Evolutionary conservation across 139 green algal genomes (phyloP), one percentile per base, ranked within the genome.

Genomic region (Tetradesmus lagerheimii): DNA sequence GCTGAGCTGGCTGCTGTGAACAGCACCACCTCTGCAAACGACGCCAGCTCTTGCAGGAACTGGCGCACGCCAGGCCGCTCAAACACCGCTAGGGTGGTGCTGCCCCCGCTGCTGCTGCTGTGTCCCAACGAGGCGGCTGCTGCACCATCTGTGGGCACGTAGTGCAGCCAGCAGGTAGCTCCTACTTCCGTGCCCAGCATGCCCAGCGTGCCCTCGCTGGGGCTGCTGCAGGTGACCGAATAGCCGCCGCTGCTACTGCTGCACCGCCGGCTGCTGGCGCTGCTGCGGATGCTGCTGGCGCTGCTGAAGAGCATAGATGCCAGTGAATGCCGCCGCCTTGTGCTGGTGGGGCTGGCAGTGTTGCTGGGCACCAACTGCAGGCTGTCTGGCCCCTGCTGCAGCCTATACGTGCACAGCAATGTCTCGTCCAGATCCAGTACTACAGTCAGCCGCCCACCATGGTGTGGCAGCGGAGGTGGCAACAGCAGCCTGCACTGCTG

Each of bases 341-440:
- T 14, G n/a, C 15, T 75, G 20, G 2, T 45, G n/a, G 67, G 67
- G 15, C 25, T 1, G 15, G 29, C n/a, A 29, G 9, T 18, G 67
- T 78, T 39, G 29, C 20, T 34, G 15, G 81, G 81, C 23, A 78
- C 81, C 29, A 87, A 53, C 6, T 67, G 50, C 20, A 87, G 0
- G 16, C 31, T n/a, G 35, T 87, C 34, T 27, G 43, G 4, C 18
- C 74, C 34, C 18, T 62, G n/a, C 37, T 78, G 67, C n/a, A 80
- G 18, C 16, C 81, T 38, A 80, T 93, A 93, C 31, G 93, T 91
- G 31, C 87, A 93, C 15, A 97, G 89, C 27, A 97, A 87, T 5
- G 95, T 97, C 41, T 96, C 94, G 38, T 97, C 95, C 79, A 97
- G 75, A 86, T 97, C 95, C 4, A 97, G 87, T 6, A 94, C 91